A percentile compares a stretch with the other conserved stretches of the same genome.
phyloP scores from a whole-genome alignment of 75 land plant genomes.

The Ceratopteris richardii region DNA sequence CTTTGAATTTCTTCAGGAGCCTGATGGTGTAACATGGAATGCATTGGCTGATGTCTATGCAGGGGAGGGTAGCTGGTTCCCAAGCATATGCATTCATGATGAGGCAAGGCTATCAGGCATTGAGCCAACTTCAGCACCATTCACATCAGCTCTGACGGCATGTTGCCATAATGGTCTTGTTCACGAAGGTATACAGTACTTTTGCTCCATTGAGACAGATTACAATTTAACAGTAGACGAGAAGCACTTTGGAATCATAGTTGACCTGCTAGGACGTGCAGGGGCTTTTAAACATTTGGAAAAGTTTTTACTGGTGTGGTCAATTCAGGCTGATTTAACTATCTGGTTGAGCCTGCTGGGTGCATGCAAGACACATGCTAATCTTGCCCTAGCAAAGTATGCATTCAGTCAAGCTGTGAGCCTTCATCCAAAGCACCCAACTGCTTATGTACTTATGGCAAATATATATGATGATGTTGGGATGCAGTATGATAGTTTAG shows the following conservation, averaged over 20 bases:
- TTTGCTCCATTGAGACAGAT: conserved; percentile 31
- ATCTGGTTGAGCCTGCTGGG: conserved; percentile 52
- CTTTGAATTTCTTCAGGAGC: conserved; percentile 18
- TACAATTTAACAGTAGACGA: conserved; percentile 17
- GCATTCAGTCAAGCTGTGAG: conserved; percentile 37
- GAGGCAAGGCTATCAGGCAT: conserved; percentile 14
- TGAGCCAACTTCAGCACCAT: conserved; percentile 39
- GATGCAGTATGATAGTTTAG: conserved; percentile 20
- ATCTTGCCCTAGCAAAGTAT: conserved; percentile 22
- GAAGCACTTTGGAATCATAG: conserved; percentile 53
- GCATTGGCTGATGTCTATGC: conserved; percentile 45
- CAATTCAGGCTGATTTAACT: conserved; percentile 20
- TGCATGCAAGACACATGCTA: conserved; percentile 25
- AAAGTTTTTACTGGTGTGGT: conserved; percentile 16
- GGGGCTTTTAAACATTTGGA: conserved; percentile 40
- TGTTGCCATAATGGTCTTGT: conserved; percentile 41
- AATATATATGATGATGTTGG: conserved; percentile 45
- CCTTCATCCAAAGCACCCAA: conserved; percentile 23
- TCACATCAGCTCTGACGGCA: conserved; percentile 35
- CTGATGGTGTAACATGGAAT: conserved; percentile 60
- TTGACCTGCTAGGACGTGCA: conserved; percentile 40
- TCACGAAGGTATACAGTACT: conserved; percentile 30
- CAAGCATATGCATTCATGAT: conserved; percentile 23
- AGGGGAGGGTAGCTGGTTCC: conserved; percentile 29
- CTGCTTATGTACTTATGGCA: conserved; percentile 36